Evolutionary conservation across 495 filamentous ascomycete genomes (phyloP).

Genomic region (Daldinia concentrica): DNA sequence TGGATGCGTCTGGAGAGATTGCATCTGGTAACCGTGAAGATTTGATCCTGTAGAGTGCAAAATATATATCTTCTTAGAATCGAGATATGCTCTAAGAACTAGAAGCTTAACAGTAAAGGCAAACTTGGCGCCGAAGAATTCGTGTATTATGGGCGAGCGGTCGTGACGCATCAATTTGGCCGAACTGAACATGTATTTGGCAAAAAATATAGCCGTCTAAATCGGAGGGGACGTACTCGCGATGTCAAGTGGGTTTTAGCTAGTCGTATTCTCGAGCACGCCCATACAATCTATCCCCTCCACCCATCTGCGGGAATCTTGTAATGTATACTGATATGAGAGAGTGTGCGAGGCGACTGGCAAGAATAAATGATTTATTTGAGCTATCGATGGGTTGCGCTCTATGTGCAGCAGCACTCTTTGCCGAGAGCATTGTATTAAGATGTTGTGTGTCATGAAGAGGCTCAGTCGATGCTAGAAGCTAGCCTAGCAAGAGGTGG

Average conservation of each 20-base stretch:
- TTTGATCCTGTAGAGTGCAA: background rate
- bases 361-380: constrained; percentile 1
- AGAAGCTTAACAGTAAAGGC: background rate
- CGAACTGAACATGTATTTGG: background rate
- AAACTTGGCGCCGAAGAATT: background rate
- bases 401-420: background rate
- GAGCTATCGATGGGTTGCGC: background rate
- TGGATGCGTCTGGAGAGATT: background rate
- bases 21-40: background rate
- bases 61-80: background rate
- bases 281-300: background rate
- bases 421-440: background rate
- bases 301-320: background rate
- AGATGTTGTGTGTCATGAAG: constrained; percentile 11
- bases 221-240: background rate
- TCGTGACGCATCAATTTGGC: background rate
- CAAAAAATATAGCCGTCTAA: background rate
- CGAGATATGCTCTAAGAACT: background rate
- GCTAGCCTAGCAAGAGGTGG: constrained; percentile 35
- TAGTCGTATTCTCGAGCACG: background rate
- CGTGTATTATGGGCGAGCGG: background rate
- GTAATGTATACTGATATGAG: background rate
- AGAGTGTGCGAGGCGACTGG: background rate
- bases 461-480: constrained; percentile 21
- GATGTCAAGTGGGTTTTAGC: background rate